These are phyloP conservation scores for Bipolaris zeicola DNA, from an alignment of 2,329 filamentous ascomycete genomes.

Conservation along the genomic window DNA sequence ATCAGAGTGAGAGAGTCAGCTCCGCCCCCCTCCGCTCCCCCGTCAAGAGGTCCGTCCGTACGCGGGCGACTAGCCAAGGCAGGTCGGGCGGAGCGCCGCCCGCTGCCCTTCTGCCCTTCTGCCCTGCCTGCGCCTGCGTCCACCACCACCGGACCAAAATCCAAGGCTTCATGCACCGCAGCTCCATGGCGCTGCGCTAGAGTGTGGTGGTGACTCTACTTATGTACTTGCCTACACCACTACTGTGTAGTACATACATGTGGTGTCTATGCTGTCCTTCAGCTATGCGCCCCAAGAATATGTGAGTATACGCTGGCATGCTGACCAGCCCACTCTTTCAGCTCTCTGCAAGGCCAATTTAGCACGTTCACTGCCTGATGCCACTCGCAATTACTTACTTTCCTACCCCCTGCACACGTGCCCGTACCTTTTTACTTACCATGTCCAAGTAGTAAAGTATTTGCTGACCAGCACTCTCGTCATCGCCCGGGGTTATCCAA, in stretches of 20 bases:
- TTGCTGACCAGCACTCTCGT: not conserved
- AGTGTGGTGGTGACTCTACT: not conserved
- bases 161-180: too few species aligned
- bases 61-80: constrained; percentile 3
- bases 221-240: too few species aligned
- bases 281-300: too few species aligned
- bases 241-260: too few species aligned
- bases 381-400: not conserved
- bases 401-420: not conserved
- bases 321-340: not conserved
- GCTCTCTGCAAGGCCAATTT: not conserved
- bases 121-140: not conserved
- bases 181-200: not conserved
- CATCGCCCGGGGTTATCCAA: not conserved
- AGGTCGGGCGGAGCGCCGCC: not conserved
- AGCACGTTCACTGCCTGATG: not conserved
- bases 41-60: constrained; percentile 3
- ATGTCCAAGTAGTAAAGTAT: not conserved
- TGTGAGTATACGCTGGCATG: not conserved
- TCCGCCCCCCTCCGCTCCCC: not conserved
- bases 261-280: too few species aligned
- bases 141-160: not conserved
- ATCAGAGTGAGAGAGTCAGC: constrained; percentile 1
- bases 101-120: constrained; percentile 2
- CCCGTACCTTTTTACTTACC: too few species aligned